Base-by-base conservation (phyloP, 2,329 filamentous ascomycete species). In the Paecilomyces formosus region DNA sequence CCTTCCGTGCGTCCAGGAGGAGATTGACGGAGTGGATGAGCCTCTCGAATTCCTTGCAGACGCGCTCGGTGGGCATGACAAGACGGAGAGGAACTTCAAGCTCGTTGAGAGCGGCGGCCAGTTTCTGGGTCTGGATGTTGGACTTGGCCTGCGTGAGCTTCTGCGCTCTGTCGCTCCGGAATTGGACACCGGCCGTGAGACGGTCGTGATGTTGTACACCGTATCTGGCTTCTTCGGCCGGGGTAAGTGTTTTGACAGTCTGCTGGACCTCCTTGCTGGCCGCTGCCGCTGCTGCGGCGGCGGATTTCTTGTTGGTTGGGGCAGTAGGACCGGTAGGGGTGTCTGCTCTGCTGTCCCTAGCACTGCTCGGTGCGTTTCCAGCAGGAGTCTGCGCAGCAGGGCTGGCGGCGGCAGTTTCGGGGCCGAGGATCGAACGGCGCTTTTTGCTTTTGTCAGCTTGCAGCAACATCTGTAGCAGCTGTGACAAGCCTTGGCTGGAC, bases 401-500 rank as follows among this genome's bases (percentile, higher is more conserved):
- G 75, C 67, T 77, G 54, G 74, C 66, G n/a, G 68, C 63, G 30
- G 74, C 72, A 28, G 78, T 81, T 26, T 88, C 87, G 8, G 80
- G 77, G 2, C 82, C 85, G 66, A 88, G 81, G 26, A 88, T 77
- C 3, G 87, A 87, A 71, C 87, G 91, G 59, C 90, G 87, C 75
- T 97, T 97, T 80, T 96, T 95, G 61, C 86, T 87, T 72, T 94
- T 92, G 74, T 97, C 93, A 56, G 87, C 87, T 58, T 84, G 85
- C 73, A 96, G 84, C 35, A 97, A 84, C 63, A 88, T 92, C 69
- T 93, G 87, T 60, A 96, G 84, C 18, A 97, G 82, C 57, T 87
- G 85, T 57, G 90, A 86, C 3, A 99, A 78, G 7, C 91, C 91
- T 62, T 87, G 81, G 57, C 89, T 95, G 18, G 89, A 88, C 68